Evolutionary conservation across 305 asterid species (phyloP), one percentile per base, ranked within the genome.

Genomic region (Lippia alba): DNA sequence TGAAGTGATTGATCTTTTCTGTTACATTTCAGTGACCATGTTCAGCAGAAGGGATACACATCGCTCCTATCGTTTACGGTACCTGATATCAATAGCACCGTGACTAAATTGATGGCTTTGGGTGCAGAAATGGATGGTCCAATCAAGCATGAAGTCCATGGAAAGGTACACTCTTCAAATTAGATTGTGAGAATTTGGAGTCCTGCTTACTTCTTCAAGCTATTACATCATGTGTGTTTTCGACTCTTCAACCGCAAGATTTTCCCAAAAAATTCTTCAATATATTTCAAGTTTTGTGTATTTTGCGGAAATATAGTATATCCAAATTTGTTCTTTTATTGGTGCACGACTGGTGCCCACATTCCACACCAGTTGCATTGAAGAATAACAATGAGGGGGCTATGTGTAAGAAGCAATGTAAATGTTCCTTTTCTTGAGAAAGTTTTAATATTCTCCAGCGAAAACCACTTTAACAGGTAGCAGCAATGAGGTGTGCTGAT

Each of bases 91-190:
- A 89, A 84, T 67, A 82, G 77, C 66, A 83, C 96, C 0, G 94
- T 88, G 69, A 65, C 96, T 12, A 94, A 94, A 64, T 82, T 91
- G 71, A 84, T 94, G 89, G 78, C 91, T 53, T 83, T 91, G 69
- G 97, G 99, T 4, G 97, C 97, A 19, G 94, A 94, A 81, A 71
- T 94, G 78, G 99, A 91, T 76, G 97, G 97, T 74, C 93, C 92
- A 17, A 89, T 91, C 59, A 94, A 88, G 81, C 77, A 94, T 67
- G 97, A 91, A 83, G 71, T 85, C 74, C 96, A 94, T 76, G 99
- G 97, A 45, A 94, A 94, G 96, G 99, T 94, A 85, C 36, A 30
- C 61, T 53, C 32, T 14, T 17, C 4, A 8, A 18, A 1, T 6
- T 36, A 50, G 30, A 24, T 24, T 24, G 30, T 24, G 30, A 24